Evolutionary conservation across 495 filamentous ascomycete genomes (phyloP), one percentile per base, ranked within the genome.

Genomic region (Margaritispora aquatica): DNA sequence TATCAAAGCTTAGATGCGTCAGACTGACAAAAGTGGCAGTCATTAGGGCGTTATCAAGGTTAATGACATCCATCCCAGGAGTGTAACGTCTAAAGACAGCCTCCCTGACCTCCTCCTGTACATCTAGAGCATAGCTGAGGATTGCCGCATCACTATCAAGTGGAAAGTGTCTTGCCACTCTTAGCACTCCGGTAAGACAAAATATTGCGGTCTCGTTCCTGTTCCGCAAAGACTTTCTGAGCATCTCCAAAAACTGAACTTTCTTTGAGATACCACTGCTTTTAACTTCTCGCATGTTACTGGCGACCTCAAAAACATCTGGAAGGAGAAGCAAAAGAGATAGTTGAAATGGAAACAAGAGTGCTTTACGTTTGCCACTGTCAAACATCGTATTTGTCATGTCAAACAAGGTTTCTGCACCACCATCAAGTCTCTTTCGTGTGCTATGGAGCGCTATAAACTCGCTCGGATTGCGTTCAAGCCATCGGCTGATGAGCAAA

Each of bases 1-100:
- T 70, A 36, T 84, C 83, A 51, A 84, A 76, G 62, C 75, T 80
- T 22, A 87, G 68, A 62, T 84, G 77, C 21, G 77, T 70, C 49
- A 85, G 72, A 69, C 80, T 82, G 54, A 87, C 82, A 66, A 86
- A 84, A 11, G 84, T 77, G 31, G 82, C 80, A n/a, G 82, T 84
- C 71, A 85, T 83, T 54, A 85, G 70, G 57, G 84, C 74, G 61
- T 79, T 75, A 55, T 84, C 83, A 51, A 84, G 79, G 27, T 41
- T 65, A 24, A 72, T 59, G 10, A 67, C 65, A 24, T 82, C 80
- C 36, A 67, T 68, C 53, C 74, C 70, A 8, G 73, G 72, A 15
- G 71, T 64, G 44, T 77, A 73, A 36, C 76, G 76, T 29, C 80
- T 75, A 55, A 87, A 87, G 21, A 86, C 80, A 46, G 82, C 82